A percentile compares a stretch with the other conserved stretches of the same genome.
Evolutionary conservation across 345 rosid genomes (phyloP).

Genomic region (Hypericum perforatum): DNA sequence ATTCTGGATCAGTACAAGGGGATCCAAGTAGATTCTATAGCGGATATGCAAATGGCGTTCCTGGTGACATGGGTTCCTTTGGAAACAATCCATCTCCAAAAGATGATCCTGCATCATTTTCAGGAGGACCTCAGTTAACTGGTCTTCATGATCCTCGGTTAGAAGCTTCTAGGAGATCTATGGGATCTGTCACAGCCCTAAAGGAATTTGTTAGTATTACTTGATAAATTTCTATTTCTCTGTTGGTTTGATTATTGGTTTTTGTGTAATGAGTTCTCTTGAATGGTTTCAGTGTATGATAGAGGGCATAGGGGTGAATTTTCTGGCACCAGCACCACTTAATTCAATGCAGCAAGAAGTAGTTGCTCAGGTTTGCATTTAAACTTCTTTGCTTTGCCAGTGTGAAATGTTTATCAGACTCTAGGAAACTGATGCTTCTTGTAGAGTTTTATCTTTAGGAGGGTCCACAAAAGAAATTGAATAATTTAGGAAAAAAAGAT

Average conservation of each 20-base stretch:
- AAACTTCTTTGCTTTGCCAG: background rate
- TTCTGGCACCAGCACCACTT: constrained; percentile 46
- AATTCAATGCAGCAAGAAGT: constrained; percentile 61
- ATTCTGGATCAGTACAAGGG: constrained; percentile 43
- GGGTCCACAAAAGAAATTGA: no score
- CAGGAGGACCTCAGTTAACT: constrained; percentile 45
- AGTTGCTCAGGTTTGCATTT: constrained; percentile 60
- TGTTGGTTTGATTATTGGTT: background rate
- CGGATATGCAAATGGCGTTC: constrained; percentile 41
- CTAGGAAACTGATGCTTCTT: no score
- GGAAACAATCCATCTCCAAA: constrained; percentile 40
- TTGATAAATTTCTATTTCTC: constrained; percentile 5
- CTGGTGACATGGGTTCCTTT: constrained; percentile 37
- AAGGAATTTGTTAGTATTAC: constrained; percentile 64
- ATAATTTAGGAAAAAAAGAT: no score
- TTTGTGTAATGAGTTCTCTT: constrained; percentile 1
- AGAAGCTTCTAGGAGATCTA: constrained; percentile 49
- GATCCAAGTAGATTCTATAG: constrained; percentile 41
- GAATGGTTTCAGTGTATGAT: constrained; percentile 51
- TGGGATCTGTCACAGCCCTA: constrained; percentile 62
- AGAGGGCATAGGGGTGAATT: constrained; percentile 67
- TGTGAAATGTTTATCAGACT: no score
- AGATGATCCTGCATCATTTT: constrained; percentile 41
- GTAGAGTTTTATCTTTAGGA: no score
- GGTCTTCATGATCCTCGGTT: constrained; percentile 54